Conservation (phyloP, 2,329 filamentous ascomycete genomes). For the Pyrenophora seminiperda region DNA sequence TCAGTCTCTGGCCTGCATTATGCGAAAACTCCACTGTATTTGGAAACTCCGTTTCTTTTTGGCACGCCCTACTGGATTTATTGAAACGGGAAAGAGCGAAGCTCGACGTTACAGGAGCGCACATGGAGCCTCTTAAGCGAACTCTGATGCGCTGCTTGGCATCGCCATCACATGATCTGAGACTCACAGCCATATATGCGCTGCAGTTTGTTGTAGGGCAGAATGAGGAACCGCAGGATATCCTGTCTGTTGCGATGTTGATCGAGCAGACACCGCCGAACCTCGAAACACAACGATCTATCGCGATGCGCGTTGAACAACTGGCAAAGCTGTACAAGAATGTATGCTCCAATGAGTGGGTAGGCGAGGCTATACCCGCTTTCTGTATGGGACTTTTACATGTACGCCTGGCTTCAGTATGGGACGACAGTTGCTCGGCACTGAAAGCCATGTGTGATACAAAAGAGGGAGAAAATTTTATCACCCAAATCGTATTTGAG, state of each 20-base stretch:
- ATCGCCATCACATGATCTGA: slow-evolving; percentile 74
- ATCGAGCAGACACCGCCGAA: slow-evolving; percentile 81
- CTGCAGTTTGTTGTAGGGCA: slow-evolving; percentile 63
- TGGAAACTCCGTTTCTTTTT: slow-evolving; percentile 55
- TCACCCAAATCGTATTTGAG: slow-evolving; percentile 74
- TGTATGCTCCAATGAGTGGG: slow-evolving; percentile 64
- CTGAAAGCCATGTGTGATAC: slow-evolving; percentile 75
- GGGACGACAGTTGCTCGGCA: slow-evolving; percentile 80
- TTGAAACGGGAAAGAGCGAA: slow-evolving; percentile 68
- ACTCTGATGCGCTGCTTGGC: slow-evolving; percentile 75
- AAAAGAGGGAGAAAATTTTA: slow-evolving; percentile 71
- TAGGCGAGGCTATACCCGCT: slow-evolving; percentile 73
- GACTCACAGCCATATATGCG: slow-evolving; percentile 74
- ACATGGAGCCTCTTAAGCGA: slow-evolving; percentile 66
- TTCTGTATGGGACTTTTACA: slow-evolving; percentile 92
- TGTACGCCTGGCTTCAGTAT: slow-evolving; percentile 80
- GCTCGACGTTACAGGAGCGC: slow-evolving; percentile 56
- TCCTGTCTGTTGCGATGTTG: slow-evolving; percentile 70
- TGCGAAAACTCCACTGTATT: slow-evolving; percentile 70
- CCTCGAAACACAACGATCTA: slow-evolving; percentile 73
- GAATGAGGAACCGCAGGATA: slow-evolving; percentile 57
- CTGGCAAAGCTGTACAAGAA: slow-evolving; percentile 69
- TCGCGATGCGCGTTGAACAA: slow-evolving; percentile 86
- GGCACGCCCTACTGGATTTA: slow-evolving; percentile 54
- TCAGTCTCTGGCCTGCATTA: slow-evolving; percentile 66